phyloP scores from a whole-genome alignment of 2,329 filamentous ascomycete species.

The Sarocladium kiliense region DNA sequence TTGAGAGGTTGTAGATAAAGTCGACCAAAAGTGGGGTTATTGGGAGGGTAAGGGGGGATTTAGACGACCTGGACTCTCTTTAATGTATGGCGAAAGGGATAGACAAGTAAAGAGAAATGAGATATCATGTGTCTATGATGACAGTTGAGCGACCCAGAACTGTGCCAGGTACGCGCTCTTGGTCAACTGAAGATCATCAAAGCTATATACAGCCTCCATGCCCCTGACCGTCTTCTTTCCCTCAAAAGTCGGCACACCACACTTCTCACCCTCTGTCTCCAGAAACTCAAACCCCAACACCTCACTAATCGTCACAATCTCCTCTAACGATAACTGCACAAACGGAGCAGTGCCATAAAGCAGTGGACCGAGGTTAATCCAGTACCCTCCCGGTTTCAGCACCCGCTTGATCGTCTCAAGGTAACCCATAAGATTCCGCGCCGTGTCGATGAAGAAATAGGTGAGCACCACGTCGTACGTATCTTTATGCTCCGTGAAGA shows the following conservation, averaged over 20 bases:
- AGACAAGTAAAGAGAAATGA: not conserved
- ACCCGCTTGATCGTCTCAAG: constrained; percentile 46
- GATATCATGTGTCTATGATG: constrained; percentile 3
- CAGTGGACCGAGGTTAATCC: constrained; percentile 53
- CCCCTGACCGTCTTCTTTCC: constrained; percentile 33
- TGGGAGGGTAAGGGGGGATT: not conserved
- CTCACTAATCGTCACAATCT: constrained; percentile 41
- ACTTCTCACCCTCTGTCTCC: constrained; percentile 30
- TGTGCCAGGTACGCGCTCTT: constrained; percentile 50
- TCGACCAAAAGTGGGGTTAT: not conserved
- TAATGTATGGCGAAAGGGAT: no score
- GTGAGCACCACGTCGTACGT: constrained; percentile 47
- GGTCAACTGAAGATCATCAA: constrained; percentile 43
- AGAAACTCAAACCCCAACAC: constrained; percentile 47
- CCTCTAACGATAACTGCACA: constrained; percentile 50
- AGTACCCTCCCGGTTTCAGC: constrained; percentile 41
- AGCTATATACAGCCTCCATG: constrained; percentile 46
- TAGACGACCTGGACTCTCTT: no score
- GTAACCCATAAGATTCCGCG: constrained; percentile 49
- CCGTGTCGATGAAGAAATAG: constrained; percentile 58
- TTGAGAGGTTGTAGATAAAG: constrained; percentile 53
- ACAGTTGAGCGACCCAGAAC: constrained; percentile 42
- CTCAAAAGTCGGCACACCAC: constrained; percentile 37
- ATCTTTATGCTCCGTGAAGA: constrained; percentile 21
- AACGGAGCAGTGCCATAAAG: constrained; percentile 50